Evolutionary conservation across 148 eudicot genomes (phyloP), one percentile per base, ranked within the genome.

Genomic region (Salicornia ramosissima): DNA sequence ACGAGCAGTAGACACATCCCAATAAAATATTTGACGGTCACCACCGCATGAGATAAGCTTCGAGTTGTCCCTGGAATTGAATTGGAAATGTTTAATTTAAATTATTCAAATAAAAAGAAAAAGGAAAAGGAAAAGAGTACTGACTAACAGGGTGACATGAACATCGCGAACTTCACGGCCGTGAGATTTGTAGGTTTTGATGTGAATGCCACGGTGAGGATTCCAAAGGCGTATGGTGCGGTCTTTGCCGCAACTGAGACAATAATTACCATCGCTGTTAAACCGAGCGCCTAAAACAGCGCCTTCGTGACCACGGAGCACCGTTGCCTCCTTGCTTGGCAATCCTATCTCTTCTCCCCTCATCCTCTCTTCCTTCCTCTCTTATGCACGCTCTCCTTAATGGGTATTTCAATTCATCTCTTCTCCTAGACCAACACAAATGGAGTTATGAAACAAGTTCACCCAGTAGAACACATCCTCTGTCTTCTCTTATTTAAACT

Each of bases 221-320:
- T 92, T 92, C 98, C 98, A 92, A n/a, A 92, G 90, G 34, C 98
- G 94, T 1, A 90, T 85, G 61, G 96, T 86, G 13, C 94, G 84
- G 75, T 92, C 96, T 55, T 92, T 92, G 75, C 96, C 96, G 77
- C 96, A 85, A 74, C 90, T 88, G 31, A 92, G 86, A 45, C 90
- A 88, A 67, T 88, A 92, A 49, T 85, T 89, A 1, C 96, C 98
- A 77, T 90, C 90, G 10, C 31, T 50, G 76, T 92, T 90, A 70
- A 92, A 92, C 24, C 96, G 79, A 12, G 96, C 96, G 5, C 96
- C 94, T 40, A 90, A 52, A 0, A 92, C 96, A 0, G 92, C 94
- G 12, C 98, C 98, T 34, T 88, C 96, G 84, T 92, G 97, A 0
- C 97, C 97, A 22, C 77, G 78, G 19, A 92, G 81, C 65, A 88